Percentiles rank a stretch among this genome's conserved stretches.
Evolutionary conservation across 2,329 filamentous ascomycete species (phyloP).

Genomic region (Pleurostoma richardsiae): DNA sequence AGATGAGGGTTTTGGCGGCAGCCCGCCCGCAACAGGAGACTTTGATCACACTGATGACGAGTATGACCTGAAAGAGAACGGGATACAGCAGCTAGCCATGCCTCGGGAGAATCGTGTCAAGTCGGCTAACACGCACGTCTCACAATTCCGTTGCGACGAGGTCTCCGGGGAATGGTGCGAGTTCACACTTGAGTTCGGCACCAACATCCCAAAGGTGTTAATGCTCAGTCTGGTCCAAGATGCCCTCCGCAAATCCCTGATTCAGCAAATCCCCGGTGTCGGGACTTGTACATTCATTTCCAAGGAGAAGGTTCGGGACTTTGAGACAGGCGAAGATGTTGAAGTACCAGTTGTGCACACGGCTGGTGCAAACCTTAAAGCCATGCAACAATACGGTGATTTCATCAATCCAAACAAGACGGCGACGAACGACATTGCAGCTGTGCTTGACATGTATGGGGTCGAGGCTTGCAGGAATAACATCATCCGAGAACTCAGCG

Average conservation of each 20-base stretch:
- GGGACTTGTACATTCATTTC: constrained; percentile 64
- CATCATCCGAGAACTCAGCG: constrained; percentile 80
- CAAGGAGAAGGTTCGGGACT: constrained; percentile 48
- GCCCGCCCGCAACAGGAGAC: constrained; percentile 32
- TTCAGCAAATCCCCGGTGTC: constrained; percentile 81
- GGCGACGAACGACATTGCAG: constrained; percentile 87
- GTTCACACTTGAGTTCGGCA: constrained; percentile 78
- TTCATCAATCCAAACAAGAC: constrained; percentile 82
- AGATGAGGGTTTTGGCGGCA: constrained; percentile 48
- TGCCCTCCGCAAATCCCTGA: constrained; percentile 70
- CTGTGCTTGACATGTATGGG: constrained; percentile 80
- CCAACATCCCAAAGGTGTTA: constrained; percentile 78
- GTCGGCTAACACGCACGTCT: constrained; percentile 60
- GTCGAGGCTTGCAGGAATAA: constrained; percentile 86
- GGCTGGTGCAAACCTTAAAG: constrained; percentile 79
- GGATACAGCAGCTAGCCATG: constrained; percentile 28
- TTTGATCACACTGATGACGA: constrained; percentile 32
- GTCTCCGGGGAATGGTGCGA: constrained; percentile 68
- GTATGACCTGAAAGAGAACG: constrained; percentile 30
- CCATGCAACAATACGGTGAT: constrained; percentile 84
- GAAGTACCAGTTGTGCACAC: constrained; percentile 63
- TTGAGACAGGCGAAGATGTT: constrained; percentile 39
- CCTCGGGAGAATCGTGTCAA: constrained; percentile 61
- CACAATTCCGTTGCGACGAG: constrained; percentile 76
- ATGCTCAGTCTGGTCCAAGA: constrained; percentile 88